Evolutionary conservation across 1,284 basidiomycete genomes (phyloP), one percentile per base, ranked within the genome.

Genomic region (Puccinia triticina): DNA sequence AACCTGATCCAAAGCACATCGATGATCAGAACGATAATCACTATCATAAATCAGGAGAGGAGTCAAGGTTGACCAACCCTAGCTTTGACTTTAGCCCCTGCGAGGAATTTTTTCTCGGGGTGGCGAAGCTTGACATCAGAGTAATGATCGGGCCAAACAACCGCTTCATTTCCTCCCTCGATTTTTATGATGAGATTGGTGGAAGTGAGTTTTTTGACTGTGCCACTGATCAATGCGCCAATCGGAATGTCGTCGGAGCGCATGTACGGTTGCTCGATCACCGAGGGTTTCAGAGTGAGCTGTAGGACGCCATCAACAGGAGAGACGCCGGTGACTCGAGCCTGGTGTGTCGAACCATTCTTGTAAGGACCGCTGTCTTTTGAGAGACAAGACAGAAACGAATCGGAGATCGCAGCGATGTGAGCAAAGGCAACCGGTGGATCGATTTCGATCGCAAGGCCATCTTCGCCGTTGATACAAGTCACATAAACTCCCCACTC

Each of bases 131-230:
- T 88, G 85, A 99, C 95, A 86, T 98, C 96, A 46, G 97, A 94
- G 87, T 94, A 99, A 88, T 99, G 97, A 84, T 92, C 90, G 0
- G 96, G 95, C 92, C 94, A 98, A 43, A 98, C 91, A 43, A 98
- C 92, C 55, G 94, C 97, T 85, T 98, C 94, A 48, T 96, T 91
- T 83, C 90, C 93, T 11, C 93, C 94, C 21, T 92, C 91, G 75
- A 98, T 89, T 37, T 93, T 92, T 53, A 98, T 91, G 85, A 97
- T 95, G 53, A 98, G 88, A 0, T 91, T 92, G 71, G 91, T 90
- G 82, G 93, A 92, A 0, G 92, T 92, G 59, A 98, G 89, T 83
- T 90, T 92, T 87, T 93, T 94, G 83, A 98, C 90, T 0, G 92
- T 94, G 3, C 93, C 88, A 88, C 92, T 94, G 84, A 98, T 88